These are phyloP conservation scores for Tetracladium marchalianum DNA, from an alignment of 495 filamentous ascomycete genomes.

Conservation along the genomic window DNA sequence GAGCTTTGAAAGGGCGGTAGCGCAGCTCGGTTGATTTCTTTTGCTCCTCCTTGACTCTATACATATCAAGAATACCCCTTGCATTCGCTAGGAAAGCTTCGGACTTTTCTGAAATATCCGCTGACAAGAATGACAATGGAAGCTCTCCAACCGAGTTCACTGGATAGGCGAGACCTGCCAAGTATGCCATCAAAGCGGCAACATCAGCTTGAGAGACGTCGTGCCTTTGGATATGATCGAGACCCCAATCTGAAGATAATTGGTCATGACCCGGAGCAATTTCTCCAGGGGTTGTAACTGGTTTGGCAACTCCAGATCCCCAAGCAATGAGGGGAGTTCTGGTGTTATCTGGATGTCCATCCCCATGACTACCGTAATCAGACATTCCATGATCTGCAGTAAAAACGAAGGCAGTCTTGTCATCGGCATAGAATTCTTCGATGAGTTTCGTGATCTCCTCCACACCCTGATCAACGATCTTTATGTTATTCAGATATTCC, in stretches of 20 bases:
- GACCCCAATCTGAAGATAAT: slow-evolving; percentile 82
- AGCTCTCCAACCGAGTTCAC: slow-evolving; percentile 96
- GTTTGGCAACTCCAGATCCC: slow-evolving; percentile 85
- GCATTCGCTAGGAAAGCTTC: slow-evolving; percentile 81
- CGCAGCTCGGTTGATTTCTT: slow-evolving; percentile 66
- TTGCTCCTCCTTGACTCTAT: slow-evolving; percentile 83
- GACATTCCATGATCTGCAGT: slow-evolving; percentile 99
- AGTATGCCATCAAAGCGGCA: slow-evolving; percentile 91
- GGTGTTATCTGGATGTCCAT: slow-evolving; percentile 97
- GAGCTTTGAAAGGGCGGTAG: slow-evolving; percentile 59
- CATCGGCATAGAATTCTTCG: slow-evolving; percentile 86
- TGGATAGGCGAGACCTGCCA: slow-evolving; percentile 83
- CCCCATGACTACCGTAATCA: slow-evolving; percentile 95
- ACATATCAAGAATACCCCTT: slow-evolving; percentile 89
- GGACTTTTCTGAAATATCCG: slow-evolving; percentile 64
- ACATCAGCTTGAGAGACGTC: slow-evolving; percentile 95
- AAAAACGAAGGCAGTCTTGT: slow-evolving; percentile 89
- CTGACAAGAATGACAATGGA: slow-evolving; percentile 71
- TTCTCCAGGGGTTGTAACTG: slow-evolving; percentile 41
- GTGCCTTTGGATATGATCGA: slow-evolving; percentile 70
- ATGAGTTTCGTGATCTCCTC: slow-evolving; percentile 72
- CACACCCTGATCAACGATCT: slow-evolving; percentile 85
- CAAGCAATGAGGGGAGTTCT: slow-evolving; percentile 87
- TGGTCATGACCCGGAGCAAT: slow-evolving; percentile 76
- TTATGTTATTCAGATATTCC: slow-evolving; percentile 92